These are phyloP conservation scores for Leccinum obscurum DNA, from an alignment of 768 basidiomycete species.

Conservation along the genomic window DNA sequence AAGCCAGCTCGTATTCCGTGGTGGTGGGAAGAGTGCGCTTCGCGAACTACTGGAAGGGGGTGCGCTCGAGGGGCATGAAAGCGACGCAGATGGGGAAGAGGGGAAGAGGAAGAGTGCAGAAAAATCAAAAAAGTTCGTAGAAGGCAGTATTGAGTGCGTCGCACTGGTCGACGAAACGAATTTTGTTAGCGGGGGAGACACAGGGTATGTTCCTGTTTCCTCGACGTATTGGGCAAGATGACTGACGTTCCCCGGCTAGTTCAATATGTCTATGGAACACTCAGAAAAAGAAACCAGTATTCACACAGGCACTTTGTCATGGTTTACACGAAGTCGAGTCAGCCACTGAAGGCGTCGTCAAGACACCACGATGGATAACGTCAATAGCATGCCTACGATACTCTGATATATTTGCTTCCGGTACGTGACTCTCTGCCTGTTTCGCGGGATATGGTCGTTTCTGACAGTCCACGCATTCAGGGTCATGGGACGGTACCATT, in stretches of 20 bases:
- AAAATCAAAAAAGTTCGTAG: conserved; percentile 55
- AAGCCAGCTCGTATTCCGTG: conserved; percentile 92
- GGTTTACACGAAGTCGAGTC: conserved; percentile 74
- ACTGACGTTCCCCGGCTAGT: conserved; percentile 29
- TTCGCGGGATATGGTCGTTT: not conserved
- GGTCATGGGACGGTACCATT: conserved; percentile 91
- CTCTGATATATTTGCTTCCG: conserved; percentile 89
- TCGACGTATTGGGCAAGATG: conserved; percentile 1
- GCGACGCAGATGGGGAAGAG: conserved; percentile 44
- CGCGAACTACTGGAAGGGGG: conserved; percentile 82
- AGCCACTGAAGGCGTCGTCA: conserved; percentile 71
- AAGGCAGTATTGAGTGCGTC: conserved; percentile 90
- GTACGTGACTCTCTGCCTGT: conserved; percentile 40
- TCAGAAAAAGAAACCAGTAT: conserved; percentile 93
- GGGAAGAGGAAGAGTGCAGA: conserved; percentile 31
- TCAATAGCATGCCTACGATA: conserved; percentile 80
- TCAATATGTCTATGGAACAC: conserved; percentile 93
- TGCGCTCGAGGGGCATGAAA: conserved; percentile 55
- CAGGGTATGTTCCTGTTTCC: conserved; percentile 61
- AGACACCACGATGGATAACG: conserved; percentile 90
- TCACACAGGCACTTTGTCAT: conserved; percentile 83
- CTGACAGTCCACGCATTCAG: conserved; percentile 39
- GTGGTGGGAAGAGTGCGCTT: conserved; percentile 83
- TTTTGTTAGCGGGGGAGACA: conserved; percentile 93
- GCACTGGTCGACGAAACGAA: conserved; percentile 95